These are phyloP conservation scores for Ophiocordyceps camponoti-rufipedis DNA, from an alignment of 2,329 filamentous ascomycete genomes.

Conservation along the genomic window DNA sequence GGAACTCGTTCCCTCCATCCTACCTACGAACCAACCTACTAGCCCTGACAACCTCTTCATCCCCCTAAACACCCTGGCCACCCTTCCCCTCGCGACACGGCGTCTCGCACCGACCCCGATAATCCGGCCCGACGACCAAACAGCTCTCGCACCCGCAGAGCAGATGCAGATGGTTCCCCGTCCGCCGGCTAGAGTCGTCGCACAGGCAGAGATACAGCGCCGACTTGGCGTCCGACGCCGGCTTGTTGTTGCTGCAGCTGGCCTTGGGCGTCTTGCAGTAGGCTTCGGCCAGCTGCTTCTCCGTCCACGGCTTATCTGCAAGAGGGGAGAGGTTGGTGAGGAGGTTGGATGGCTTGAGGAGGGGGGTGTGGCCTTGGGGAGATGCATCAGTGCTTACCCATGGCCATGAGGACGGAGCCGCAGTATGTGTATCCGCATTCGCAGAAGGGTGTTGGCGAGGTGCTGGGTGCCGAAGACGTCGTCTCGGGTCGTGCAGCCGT, in stretches of 20 bases:
- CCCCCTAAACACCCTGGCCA: conserved; percentile 1
- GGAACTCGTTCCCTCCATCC: no score
- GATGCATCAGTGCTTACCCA: conserved; percentile 10
- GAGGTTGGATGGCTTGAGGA: not conserved
- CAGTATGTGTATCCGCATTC: conserved; percentile 24
- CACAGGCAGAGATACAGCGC: conserved; percentile 22
- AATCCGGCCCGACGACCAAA: conserved; percentile 19
- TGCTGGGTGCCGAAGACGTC: conserved; percentile 3
- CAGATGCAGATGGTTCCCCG: conserved; percentile 17
- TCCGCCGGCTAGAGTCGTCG: conserved; percentile 11
- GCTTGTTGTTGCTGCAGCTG: conserved; percentile 12
- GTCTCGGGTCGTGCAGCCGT: not conserved
- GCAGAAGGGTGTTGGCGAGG: conserved; percentile 15
- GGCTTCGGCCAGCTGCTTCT: conserved; percentile 13
- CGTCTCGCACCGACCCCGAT: conserved; percentile 18
- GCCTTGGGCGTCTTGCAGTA: conserved; percentile 20
- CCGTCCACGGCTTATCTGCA: conserved; percentile 15
- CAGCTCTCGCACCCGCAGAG: conserved; percentile 21
- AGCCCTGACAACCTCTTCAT: no score
- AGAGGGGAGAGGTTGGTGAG: not conserved
- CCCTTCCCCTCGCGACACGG: conserved; percentile 12
- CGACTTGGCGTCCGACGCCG: conserved; percentile 12
- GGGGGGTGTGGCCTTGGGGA: not conserved
- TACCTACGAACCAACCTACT: no score
- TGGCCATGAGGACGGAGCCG: conserved; percentile 17